phyloP scores from a whole-genome alignment of 495 filamentous ascomycete species.

The Aspergillus kassunensis region DNA sequence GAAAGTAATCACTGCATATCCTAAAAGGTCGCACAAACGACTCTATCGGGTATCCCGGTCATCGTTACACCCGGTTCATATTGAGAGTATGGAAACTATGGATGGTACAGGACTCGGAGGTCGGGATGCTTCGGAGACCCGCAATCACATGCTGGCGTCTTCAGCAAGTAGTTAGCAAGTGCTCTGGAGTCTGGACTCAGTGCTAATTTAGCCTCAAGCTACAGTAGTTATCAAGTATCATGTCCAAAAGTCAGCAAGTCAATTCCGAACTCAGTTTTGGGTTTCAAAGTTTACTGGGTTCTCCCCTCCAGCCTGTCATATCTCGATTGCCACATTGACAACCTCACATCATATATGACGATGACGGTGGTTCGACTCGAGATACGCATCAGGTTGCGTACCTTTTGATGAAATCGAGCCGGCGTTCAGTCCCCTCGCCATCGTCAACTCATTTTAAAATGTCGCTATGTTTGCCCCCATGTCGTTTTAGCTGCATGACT shows the following conservation, averaged over 20 bases:
- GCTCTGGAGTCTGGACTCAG: neutral
- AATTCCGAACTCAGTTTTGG: conserved; percentile 4
- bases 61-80: neutral
- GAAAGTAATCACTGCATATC: neutral
- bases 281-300: neutral
- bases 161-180: neutral
- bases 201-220: conserved; percentile 8
- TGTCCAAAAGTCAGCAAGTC: neutral
- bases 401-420: neutral
- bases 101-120: conserved; percentile 3
- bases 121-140: conserved; percentile 28
- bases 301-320: conserved; percentile 2
- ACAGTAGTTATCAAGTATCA: neutral
- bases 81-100: neutral
- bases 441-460: conserved; percentile 1
- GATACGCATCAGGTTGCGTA: neutral
- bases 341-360: conserved; percentile 9
- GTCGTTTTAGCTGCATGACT: conserved; percentile 15
- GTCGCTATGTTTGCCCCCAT: conserved; percentile 12
- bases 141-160: conserved; percentile 35
- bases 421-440: conserved; percentile 1
- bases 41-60: conserved; percentile 1
- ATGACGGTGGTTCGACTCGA: conserved; percentile 4
- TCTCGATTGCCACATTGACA: conserved; percentile 12
- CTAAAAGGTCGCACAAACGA: neutral